Base-by-base conservation (phyloP, 768 basidiomycete species). In the Kwoniella europaea region DNA sequence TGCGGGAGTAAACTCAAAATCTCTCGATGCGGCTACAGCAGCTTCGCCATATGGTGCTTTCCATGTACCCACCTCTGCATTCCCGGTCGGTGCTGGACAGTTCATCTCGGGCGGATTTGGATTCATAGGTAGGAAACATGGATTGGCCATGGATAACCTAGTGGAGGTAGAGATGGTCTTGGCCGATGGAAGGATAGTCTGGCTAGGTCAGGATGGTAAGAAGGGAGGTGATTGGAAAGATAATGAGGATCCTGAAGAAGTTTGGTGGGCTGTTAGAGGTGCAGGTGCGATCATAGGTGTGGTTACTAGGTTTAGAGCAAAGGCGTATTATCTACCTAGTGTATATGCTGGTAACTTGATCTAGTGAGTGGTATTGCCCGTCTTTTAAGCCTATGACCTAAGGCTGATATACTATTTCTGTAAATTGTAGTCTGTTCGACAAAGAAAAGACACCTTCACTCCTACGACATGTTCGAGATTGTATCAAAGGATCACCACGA, bases 341-440 rank as follows among this genome's bases (percentile, higher is more conserved):
- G 93, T 94, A 3, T 95, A 93, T 76, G 92, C 94, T 10, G 94
- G 94, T 2, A 96, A 94, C 80, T 86, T 96, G 54, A 90, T 97
- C 73, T 96, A 93, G 93, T 93, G 76, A 78, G 92, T 86, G 4
- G n/a, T 35, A 35, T 35, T 7, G 35, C 16, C 12, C 35, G 46
- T 43, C 27, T 52, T 10, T 24, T 35, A 4, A 42, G 6, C 9
- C 3, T 29, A 29, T 44, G 22, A 20, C 20, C 46, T 69, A 10
- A 13, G 9, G 35, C 24, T 66, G 43, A 54, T 59, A 10, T 16
- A 18, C 7, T 41, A 16, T 62, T 52, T 13, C 46, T 50, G 63
- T 44, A 27, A 54, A 41, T 50, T 24, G 7, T 53, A 95, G 93
- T 83, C 91, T 92, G 46, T 97, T 96, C 85, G 90, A 92, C 82